These are phyloP conservation scores for Skeletonema grethae DNA, from an alignment of 108 stramenopile genomes.

Conservation along the genomic window DNA sequence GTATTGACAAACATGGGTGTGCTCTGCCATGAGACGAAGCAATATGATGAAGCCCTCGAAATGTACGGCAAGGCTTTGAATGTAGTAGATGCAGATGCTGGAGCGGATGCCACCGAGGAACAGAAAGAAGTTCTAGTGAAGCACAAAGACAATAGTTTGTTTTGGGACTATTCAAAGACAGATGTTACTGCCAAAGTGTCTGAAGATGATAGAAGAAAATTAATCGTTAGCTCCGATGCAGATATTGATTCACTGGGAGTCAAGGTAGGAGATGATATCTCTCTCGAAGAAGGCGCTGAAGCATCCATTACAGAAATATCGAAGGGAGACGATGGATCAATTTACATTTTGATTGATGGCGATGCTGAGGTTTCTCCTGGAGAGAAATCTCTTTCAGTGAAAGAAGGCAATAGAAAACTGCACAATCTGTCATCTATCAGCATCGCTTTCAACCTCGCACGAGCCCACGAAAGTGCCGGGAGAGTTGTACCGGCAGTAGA, in stretches of 20 bases:
- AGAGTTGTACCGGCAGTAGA: slow-evolving; percentile 78
- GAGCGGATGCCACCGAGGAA: slow-evolving; percentile 12
- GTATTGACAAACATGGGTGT: slow-evolving; percentile 85
- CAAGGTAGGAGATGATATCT: slow-evolving; percentile 48
- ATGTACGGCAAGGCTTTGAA: slow-evolving; percentile 68
- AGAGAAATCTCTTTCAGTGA: slow-evolving; percentile 45
- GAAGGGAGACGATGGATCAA: slow-evolving; percentile 24
- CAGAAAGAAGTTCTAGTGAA: slow-evolving; percentile 53
- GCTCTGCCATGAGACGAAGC: slow-evolving; percentile 78
- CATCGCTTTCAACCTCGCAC: slow-evolving; percentile 86
- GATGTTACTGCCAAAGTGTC: slow-evolving; percentile 16
- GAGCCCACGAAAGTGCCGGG: slow-evolving; percentile 80
- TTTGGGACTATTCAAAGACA: slow-evolving; percentile 63
- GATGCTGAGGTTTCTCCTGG: slow-evolving; percentile 13
- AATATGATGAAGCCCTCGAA: slow-evolving; percentile 68
- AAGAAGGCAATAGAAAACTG: slow-evolving; percentile 68
- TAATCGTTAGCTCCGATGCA: slow-evolving; percentile 35
- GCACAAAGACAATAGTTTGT: slow-evolving; percentile 68
- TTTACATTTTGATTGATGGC: slow-evolving; percentile 25
- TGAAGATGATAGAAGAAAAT: slow-evolving; percentile 22
- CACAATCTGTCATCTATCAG: slow-evolving; percentile 63
- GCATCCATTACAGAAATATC: slow-evolving; percentile 22
- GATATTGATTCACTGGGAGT: slow-evolving; percentile 36
- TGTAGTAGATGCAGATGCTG: slow-evolving; percentile 49
- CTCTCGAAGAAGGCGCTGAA: slow-evolving; percentile 25